Percentiles rank a stretch among this genome's conserved stretches.
Conservation (phyloP, 306 rosid species). For the Ceratonia siliqua region DNA sequence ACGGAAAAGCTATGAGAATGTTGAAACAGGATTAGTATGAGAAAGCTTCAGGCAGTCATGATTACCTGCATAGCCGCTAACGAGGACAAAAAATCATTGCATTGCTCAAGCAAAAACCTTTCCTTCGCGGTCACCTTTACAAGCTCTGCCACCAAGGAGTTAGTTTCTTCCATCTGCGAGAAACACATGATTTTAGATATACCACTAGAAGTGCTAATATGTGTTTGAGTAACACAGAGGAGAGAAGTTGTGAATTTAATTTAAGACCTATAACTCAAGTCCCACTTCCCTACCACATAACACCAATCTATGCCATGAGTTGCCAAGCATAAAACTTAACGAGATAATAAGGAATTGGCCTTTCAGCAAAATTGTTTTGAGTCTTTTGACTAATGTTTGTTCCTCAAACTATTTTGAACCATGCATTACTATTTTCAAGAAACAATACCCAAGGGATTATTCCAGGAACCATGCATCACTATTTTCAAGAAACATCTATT, state of each 20-base stretch:
- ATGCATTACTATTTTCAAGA: too few relatives aligned
- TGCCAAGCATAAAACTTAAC: conserved; percentile 19
- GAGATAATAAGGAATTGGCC: neutral
- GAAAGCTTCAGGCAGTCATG: conserved; percentile 4
- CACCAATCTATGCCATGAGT: conserved; percentile 3
- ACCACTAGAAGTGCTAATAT: conserved; percentile 24
- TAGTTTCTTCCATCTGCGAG: conserved; percentile 79
- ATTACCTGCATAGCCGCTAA: conserved; percentile 78
- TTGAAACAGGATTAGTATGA: conserved; percentile 3
- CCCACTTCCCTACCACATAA: conserved; percentile 6
- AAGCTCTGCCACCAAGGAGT: conserved; percentile 77
- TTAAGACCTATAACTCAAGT: conserved; percentile 6
- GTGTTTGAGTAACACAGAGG: neutral
- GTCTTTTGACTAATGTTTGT: neutral
- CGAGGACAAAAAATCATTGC: conserved; percentile 77
- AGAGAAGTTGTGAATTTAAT: neutral
- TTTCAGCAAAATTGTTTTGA: neutral
- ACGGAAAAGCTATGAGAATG: conserved; percentile 18
- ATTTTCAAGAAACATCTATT: neutral
- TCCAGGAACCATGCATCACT: conserved; percentile 6
- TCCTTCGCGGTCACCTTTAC: conserved; percentile 78
- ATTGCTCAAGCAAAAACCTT: conserved; percentile 72
- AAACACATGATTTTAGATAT: conserved; percentile 30
- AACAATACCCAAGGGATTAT: conserved; percentile 16
- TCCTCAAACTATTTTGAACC: too few relatives aligned